Percentiles rank a stretch among this genome's conserved stretches.
These are phyloP conservation scores for Drechslerella dactyloides DNA, from an alignment of 2,329 filamentous ascomycete genomes.

Conservation along the genomic window DNA sequence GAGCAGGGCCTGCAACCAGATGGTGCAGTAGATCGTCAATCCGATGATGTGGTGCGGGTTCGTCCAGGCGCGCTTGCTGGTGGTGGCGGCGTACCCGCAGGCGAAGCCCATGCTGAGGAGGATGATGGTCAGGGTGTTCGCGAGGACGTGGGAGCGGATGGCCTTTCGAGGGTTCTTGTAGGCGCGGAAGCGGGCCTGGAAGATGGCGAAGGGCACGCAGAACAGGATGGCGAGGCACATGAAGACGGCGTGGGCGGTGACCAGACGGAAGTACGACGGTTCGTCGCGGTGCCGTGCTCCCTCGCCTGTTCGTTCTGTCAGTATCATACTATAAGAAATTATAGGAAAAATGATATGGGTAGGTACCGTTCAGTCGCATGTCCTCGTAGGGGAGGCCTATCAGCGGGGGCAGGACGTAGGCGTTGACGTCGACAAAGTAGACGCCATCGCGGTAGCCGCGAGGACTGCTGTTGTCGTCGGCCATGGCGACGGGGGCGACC, in stretches of 20 bases:
- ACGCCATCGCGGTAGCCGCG: constrained; percentile 45
- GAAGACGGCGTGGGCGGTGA: constrained; percentile 74
- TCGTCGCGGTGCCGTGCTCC: constrained; percentile 53
- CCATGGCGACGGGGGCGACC: constrained; percentile 30
- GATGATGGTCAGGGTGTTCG: constrained; percentile 72
- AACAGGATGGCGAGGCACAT: constrained; percentile 76
- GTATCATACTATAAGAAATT: constrained; percentile 14
- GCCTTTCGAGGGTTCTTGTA: constrained; percentile 67
- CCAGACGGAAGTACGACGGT: constrained; percentile 68
- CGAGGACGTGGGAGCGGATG: constrained; percentile 73
- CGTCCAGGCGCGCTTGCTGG: constrained; percentile 63
- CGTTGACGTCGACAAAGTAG: constrained; percentile 48
- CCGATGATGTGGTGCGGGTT: constrained; percentile 88
- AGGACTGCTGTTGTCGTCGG: constrained; percentile 38
- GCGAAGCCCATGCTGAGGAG: constrained; percentile 75
- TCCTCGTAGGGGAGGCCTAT: constrained; percentile 47
- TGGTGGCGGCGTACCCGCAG: constrained; percentile 79
- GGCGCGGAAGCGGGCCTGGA: constrained; percentile 73
- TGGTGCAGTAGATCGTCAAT: constrained; percentile 75
- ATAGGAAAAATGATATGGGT: neutral
- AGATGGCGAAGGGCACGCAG: constrained; percentile 74
- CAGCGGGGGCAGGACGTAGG: constrained; percentile 45
- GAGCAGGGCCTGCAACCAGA: constrained; percentile 73
- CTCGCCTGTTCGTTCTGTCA: constrained; percentile 46
- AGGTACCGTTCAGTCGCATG: constrained; percentile 46